Conservation (phyloP, 1,139 yeast genomes). For the Debaryomyces psychrophilus region DNA sequence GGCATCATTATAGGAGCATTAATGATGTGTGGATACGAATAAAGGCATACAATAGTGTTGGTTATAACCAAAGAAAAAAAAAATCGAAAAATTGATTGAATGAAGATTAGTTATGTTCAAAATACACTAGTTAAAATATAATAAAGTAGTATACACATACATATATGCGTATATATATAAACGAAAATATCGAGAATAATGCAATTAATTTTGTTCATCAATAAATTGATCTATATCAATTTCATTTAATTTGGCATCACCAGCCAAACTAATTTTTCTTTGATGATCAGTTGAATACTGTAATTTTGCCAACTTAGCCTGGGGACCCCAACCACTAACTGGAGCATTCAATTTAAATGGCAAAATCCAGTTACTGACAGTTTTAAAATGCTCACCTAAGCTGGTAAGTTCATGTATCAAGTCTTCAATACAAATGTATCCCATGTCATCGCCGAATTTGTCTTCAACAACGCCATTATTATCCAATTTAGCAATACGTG, state of each 20-base stretch:
- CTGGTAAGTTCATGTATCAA: slow-evolving; percentile 68
- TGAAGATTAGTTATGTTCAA: background rate
- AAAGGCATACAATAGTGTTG: no score
- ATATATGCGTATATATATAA: slow-evolving; percentile 1
- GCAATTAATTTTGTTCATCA: slow-evolving; percentile 56
- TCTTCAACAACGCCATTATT: slow-evolving; percentile 78
- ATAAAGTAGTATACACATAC: slow-evolving; percentile 1
- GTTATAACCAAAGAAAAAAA: no score
- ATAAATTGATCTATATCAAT: slow-evolving; percentile 71
- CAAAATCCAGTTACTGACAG: slow-evolving; percentile 60
- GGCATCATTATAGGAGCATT: background rate
- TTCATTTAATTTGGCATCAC: slow-evolving; percentile 65
- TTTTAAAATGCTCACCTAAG: slow-evolving; percentile 64
- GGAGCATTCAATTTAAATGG: slow-evolving; percentile 75
- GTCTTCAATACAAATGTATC: slow-evolving; percentile 79
- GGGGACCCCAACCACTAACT: slow-evolving; percentile 71
- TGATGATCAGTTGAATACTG: slow-evolving; percentile 48
- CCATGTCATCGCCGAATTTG: slow-evolving; percentile 62
- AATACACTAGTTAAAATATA: slow-evolving; percentile 2
- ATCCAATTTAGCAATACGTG: slow-evolving; percentile 51
- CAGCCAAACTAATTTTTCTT: slow-evolving; percentile 57
- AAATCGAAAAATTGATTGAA: background rate
- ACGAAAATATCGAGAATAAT: slow-evolving; percentile 3
- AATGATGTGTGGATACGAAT: background rate
- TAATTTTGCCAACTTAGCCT: slow-evolving; percentile 55